These are phyloP conservation scores for Onygena corvina DNA, from an alignment of 2,329 filamentous ascomycete species.

Conservation along the genomic window DNA sequence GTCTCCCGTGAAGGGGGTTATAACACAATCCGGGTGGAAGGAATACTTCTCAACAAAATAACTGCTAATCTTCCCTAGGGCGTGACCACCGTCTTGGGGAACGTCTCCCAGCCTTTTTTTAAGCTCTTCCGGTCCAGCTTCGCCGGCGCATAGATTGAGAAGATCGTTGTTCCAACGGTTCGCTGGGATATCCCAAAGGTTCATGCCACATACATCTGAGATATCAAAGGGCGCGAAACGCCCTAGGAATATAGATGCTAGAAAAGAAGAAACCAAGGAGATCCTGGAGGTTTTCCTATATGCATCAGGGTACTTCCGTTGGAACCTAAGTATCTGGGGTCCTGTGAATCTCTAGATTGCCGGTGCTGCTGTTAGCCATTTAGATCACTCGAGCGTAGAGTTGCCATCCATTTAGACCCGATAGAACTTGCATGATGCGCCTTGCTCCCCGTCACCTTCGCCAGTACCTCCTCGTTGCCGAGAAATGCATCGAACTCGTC, in stretches of 20 bases:
- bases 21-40: conserved; percentile 60
- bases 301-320: conserved; percentile 63
- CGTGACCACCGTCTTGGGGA: conserved; percentile 64
- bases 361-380: neutral
- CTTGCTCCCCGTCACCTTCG: conserved; percentile 72
- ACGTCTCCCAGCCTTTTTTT: conserved; percentile 70
- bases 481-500: conserved; percentile 70
- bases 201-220: conserved; percentile 91
- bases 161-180: conserved; percentile 63
- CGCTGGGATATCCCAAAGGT: conserved; percentile 77
- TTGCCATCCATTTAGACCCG: neutral
- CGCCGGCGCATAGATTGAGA: conserved; percentile 61
- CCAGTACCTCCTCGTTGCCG: conserved; percentile 55
- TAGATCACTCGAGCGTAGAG: neutral
- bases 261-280: conserved; percentile 87
- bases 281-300: conserved; percentile 74
- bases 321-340: conserved; percentile 87
- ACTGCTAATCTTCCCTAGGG: conserved; percentile 59
- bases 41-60: conserved; percentile 75
- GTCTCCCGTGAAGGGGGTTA: conserved; percentile 86
- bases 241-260: conserved; percentile 81
- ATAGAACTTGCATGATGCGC: conserved; percentile 70
- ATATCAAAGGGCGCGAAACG: conserved; percentile 81
- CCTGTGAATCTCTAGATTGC: conserved; percentile 71
- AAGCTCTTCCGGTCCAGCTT: conserved; percentile 51